Evolutionary conservation across 2,329 filamentous ascomycete species (phyloP), one percentile per base, ranked within the genome.

Genomic region (Penicillium rolfsii): DNA sequence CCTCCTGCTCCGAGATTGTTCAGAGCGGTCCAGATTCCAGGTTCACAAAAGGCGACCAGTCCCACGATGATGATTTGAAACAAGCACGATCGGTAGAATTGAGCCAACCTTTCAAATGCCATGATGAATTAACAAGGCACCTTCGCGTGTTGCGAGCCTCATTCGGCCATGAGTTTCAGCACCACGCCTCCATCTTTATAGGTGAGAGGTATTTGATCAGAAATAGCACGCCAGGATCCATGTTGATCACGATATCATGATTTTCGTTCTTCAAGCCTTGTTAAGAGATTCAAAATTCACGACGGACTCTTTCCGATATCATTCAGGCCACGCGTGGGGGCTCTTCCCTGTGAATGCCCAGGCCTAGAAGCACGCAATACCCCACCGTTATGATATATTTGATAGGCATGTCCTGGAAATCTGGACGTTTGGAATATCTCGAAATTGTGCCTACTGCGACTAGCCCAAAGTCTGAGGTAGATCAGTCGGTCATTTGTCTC

Each of bases 11-110:
- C 79, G 2, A 81, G 71, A 12, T 75, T 75, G 57, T 79, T 79
- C 53, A 81, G 74, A 19, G 79, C 79, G 59, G 73, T 75, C 79
- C 79, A 81, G 62, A 79, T 79, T 2, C 77, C 78, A 2, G 77
- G 77, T 6, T 77, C 77, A 14, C 74, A 77, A 60, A 80, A 80
- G 3, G 77, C 77, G 35, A 76, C 76, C 16, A 74, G 65, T 52
- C 77, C 74, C 5, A 77, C 77, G 4, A 80, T 67, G 36, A 75
- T 67, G 55, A 79, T 77, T 61, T 80, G 78, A 55, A 79, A 76
- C 48, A 76, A 67, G 4, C 80, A 80, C 46, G 79, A 80, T 16
- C 81, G 77, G 64, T 80, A 82, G 30, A 65, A 41, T 3, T 36
- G 52, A 28, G 5, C 2, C 22, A 63, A 5, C 43, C 58, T 54